Evolutionary conservation across 441 rosid species (phyloP), one percentile per base, ranked within the genome.

Genomic region (Pelargonium fulgidum): DNA sequence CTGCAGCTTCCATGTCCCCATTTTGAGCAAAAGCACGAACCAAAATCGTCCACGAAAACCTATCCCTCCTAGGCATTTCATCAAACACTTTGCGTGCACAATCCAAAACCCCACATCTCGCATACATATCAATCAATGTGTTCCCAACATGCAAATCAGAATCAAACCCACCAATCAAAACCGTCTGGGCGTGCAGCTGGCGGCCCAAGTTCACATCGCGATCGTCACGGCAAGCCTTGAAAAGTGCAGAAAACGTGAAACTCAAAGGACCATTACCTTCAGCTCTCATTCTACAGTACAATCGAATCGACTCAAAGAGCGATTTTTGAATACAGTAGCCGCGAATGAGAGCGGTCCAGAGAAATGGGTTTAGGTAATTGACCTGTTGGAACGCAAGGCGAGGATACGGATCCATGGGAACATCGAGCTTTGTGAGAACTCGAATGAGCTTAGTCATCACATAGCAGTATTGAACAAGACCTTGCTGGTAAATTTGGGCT

Each of bases 301-400:
- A 67, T 14, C 67, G 48, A 62, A 84, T 16, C 2, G 89, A 76
- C 19, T 85, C 82, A 2, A 16, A 6, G 1, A 86, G 41, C 3
- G 58, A 20, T 6, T 85, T 86, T 68, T 84, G 80, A 17, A 78
- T 58, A 19, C 80, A 68, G 64, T 88, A 87, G 0, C 89, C 93
- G n/a, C 98, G 82, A 62, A 93, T 82, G 44, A 91, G 78, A 7
- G 94, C 86, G 0, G 94, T 89, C 82, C 86, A 91, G 2, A 91
- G 83, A 80, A 91, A 93, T 0, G 97, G 87, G 59, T 86, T 89
- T 0, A 84, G 89, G 71, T 68, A 68, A 0, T 68, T 41, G 63
- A 89, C 90, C 67, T 74, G 84, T 7, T 81, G 76, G 61, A 93
- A 83, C 56, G 85, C 76, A 65, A 81, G 82, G 68, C 74, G 87